Conservation (phyloP, 2,329 filamentous ascomycete genomes). For the Escovopsis weberi region DNA sequence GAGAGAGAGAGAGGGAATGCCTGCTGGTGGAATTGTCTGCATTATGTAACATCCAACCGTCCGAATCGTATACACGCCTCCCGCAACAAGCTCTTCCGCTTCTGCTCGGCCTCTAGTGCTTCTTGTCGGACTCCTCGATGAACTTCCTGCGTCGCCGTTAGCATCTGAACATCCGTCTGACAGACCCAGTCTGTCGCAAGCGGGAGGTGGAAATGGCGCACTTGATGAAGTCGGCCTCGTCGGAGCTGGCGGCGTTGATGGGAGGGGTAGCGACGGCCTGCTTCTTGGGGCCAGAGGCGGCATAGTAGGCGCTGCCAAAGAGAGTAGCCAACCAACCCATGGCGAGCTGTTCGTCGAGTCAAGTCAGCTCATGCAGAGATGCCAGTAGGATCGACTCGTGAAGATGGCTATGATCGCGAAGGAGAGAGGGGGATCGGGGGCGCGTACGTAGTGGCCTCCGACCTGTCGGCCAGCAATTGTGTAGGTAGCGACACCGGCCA, state of each 20-base stretch:
- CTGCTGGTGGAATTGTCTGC: not conserved
- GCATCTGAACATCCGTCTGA: conserved; percentile 5
- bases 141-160: conserved; percentile 22
- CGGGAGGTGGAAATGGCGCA: conserved; percentile 23
- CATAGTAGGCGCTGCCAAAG: conserved; percentile 33
- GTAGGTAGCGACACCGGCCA: conserved; percentile 31
- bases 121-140: conserved; percentile 27
- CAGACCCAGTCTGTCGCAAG: not conserved
- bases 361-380: too few relatives aligned
- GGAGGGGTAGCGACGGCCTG: conserved; percentile 33
- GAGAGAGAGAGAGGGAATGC: too few relatives aligned
- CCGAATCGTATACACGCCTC: conserved; percentile 15
- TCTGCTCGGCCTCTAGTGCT: conserved; percentile 17
- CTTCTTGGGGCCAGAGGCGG: conserved; percentile 29
- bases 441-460: conserved; percentile 46
- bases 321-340: conserved; percentile 39
- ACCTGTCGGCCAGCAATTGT: conserved; percentile 43
- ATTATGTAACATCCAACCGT: conserved; percentile 16
- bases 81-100: conserved; percentile 6
- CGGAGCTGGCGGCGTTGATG: conserved; percentile 46
- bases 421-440: conserved; percentile 4
- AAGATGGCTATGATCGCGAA: conserved; percentile 4
- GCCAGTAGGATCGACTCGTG: not conserved
- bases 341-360: conserved; percentile 30
- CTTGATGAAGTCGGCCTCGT: conserved; percentile 53